Conservation (phyloP, 2,329 filamentous ascomycete genomes). For the Leptosphaerulina australis region DNA sequence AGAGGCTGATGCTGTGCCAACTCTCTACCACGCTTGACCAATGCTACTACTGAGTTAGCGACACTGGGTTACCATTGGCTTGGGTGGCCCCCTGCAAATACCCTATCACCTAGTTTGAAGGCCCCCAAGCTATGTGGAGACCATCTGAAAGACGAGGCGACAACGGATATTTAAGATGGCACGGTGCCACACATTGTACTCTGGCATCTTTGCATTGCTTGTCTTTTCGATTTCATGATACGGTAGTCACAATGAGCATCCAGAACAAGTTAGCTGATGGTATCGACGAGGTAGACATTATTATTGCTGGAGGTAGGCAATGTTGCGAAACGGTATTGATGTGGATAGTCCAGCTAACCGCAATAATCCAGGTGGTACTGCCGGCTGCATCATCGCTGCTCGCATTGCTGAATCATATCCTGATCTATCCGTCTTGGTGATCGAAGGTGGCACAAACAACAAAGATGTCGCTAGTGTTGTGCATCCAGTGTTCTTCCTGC, state of each 20-base stretch:
- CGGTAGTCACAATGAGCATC: conserved; percentile 28
- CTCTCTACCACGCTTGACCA: conserved; percentile 7
- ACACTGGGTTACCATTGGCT: conserved; percentile 6
- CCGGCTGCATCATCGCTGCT: conserved; percentile 55
- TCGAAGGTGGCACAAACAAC: conserved; percentile 62
- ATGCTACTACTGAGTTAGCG: conserved; percentile 2
- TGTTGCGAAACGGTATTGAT: neutral
- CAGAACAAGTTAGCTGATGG: conserved; percentile 47
- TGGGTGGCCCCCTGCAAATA: conserved; percentile 10
- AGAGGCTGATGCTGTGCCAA: neutral
- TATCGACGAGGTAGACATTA: conserved; percentile 57
- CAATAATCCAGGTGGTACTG: conserved; percentile 33
- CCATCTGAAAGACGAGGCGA: neutral
- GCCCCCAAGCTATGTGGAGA: conserved; percentile 14
- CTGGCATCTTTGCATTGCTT: neutral
- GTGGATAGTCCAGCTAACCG: neutral
- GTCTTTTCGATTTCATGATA: neutral
- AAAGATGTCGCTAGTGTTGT: conserved; percentile 58
- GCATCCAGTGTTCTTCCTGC: conserved; percentile 58
- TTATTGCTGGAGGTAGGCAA: conserved; percentile 56
- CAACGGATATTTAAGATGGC: conserved; percentile 9
- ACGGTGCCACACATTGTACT: neutral
- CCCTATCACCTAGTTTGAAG: conserved; percentile 13
- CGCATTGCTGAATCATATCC: conserved; percentile 60
- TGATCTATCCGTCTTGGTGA: conserved; percentile 57